Base-by-base conservation (phyloP, 306 rosid genomes). In the Quercus suber region DNA sequence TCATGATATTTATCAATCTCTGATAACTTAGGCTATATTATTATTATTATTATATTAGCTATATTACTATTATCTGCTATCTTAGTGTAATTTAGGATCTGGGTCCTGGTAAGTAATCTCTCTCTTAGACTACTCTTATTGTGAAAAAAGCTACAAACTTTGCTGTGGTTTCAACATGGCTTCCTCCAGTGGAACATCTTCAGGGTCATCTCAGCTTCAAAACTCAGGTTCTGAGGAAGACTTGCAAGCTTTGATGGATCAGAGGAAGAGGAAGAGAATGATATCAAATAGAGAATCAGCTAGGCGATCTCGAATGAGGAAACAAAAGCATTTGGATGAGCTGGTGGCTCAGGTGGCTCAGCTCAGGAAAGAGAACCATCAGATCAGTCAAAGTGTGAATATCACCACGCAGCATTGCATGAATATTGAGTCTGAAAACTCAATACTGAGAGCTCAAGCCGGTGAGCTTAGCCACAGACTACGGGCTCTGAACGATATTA, bases 211-310 rank as follows among this genome's bases (percentile, higher is more conserved):
- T 12, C 5, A 74, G 87, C 55, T 76, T 52, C 97, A 84, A 73
- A 91, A 82, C 85, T 93, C 95, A 0, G 97, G 93, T 6, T 92
- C 91, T 2, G 99, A 94, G 19, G 94, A 79, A 59, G 97, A 89
- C 2, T 72, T 88, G 77, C 82, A 60, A 83, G 88, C 51, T 3
- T 17, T 89, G 82, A 89, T 91, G 91, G 93, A 92, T 80, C 93
- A 90, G 79, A 89, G 96, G 25, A 95, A 95, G 78, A 89, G 99
- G 83, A 95, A 95, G 87, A 88, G 99, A 70, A 95, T 95, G 99
- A 60, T 91, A 69, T 95, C 99, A 0, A 95, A 95, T n/a, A 89
- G 99, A 0, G 99, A 95, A 79, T 95, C 99, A 0, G 99, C 99
- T 0, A 83, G 98, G 53, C 55, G 99, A 33, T 95, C 98, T 5